Base-by-base conservation (phyloP, 305 asterid species). In the Withania somnifera region DNA sequence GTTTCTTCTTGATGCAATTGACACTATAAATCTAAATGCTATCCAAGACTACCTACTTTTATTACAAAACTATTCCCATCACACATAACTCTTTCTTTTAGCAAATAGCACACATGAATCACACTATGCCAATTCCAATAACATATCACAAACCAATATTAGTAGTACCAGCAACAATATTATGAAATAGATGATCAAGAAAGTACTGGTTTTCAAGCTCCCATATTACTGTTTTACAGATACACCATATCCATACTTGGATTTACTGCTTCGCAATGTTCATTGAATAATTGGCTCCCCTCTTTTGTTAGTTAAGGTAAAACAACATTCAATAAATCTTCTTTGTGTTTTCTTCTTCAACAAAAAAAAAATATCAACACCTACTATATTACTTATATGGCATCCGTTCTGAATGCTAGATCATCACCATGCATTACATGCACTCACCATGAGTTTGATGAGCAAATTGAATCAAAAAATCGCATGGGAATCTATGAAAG, bases 401-500 rank as follows among this genome's bases (percentile, higher is more conserved):
- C 5, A 51, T 13, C 22, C n/a, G n/a, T 80, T 17, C 47, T 86
- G 14, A 61, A 8, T n/a, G 88, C 88, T 40, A 76, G 81, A 84
- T 26, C 53, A 32, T 57, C 81, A 26, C 86, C 81, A 10, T 15
- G 40, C 14, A 36, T 42, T 19, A 52, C 83, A 19, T 79, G 32
- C 47, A 54, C 0, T 8, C 86, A 83, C 14, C 19, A 14, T 20
- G 86, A 83, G 11, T 83, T 20, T 32, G 81, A 83, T 11, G 51
- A 13, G 34, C 14, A 32, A 20, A 54, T 11, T 36, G 45, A 71
- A 30, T 19, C 68, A 68, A 52, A 0, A n/a, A 53, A 67, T 19
- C 6, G 51, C 68, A 15, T 64, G 28, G 47, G 14, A 51, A 45
- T 14, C 36, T 24, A 3, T 50, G 1, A 40, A 77, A 1, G 22